Percentiles rank a stretch among this genome's conserved stretches.
Conservation (phyloP, 169 alveolate genomes). For the Toxoplasma gondii region DNA sequence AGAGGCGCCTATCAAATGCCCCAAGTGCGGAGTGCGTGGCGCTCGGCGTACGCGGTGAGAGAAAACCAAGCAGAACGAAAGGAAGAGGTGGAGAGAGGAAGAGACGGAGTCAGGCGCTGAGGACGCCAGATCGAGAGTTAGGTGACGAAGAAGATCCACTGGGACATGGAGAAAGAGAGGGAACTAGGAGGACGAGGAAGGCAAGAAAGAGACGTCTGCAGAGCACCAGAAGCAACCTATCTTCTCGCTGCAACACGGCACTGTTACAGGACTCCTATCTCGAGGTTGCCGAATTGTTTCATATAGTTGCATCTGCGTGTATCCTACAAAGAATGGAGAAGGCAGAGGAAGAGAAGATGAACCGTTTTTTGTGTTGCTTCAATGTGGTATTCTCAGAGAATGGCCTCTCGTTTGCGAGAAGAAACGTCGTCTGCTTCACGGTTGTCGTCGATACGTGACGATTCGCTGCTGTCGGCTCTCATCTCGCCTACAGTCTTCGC, state of each 20-base stretch:
- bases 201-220: too few species aligned
- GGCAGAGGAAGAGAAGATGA: too few species aligned
- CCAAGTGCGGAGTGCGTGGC: background rate
- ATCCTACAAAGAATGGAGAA: too few species aligned
- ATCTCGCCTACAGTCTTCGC: background rate
- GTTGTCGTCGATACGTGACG: background rate
- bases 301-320: too few species aligned
- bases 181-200: too few species aligned
- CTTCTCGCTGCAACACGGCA: too few species aligned
- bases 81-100: background rate
- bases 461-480: background rate
- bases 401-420: background rate
- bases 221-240: too few species aligned
- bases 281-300: too few species aligned
- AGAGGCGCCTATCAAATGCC: conserved; percentile 6
- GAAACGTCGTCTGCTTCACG: background rate
- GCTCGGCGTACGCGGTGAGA: conserved; percentile 9
- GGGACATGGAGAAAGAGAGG: too few species aligned
- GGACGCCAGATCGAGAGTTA: background rate
- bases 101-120: background rate
- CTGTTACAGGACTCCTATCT: too few species aligned
- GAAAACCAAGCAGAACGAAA: background rate
- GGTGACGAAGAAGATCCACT: background rate
- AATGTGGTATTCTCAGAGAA: background rate
- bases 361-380: background rate